Conservation (phyloP, 129 eudicot species). For the Flaveria trinervia region DNA sequence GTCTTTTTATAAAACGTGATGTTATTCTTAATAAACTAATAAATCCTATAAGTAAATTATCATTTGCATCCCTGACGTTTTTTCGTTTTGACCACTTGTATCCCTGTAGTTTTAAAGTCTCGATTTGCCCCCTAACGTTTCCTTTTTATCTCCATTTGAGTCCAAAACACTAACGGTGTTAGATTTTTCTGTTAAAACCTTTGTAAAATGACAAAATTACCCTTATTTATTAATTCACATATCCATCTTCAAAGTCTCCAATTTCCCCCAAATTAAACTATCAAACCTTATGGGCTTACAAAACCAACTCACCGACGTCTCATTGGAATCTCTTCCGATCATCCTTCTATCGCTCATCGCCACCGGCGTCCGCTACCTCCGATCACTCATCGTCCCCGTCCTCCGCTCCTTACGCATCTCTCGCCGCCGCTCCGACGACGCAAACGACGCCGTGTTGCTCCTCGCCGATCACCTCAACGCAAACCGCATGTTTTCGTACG, state of each 20-base stretch:
- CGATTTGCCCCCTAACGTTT: too few species aligned
- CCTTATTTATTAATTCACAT: too few species aligned
- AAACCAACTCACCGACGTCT: conserved; percentile 60
- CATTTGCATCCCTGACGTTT: too few species aligned
- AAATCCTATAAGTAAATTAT: too few species aligned
- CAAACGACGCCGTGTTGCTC: conserved; percentile 25
- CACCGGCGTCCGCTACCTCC: conserved; percentile 56
- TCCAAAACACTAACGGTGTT: too few species aligned
- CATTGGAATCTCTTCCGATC: conserved; percentile 63
- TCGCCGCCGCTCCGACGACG: conserved; percentile 29
- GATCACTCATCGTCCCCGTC: conserved; percentile 46
- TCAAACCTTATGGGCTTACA: conserved; percentile 62
- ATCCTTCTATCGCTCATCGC: conserved; percentile 48
- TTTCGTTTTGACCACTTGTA: too few species aligned
- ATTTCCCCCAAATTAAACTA: background rate
- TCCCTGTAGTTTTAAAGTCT: too few species aligned
- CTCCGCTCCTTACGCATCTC: conserved; percentile 35
- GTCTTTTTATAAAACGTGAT: too few species aligned
- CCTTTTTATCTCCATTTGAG: too few species aligned
- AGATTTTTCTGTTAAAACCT: too few species aligned
- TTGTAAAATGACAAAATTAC: too few species aligned
- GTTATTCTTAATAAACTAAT: too few species aligned
- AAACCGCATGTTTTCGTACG: conserved; percentile 51
- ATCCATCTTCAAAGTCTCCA: background rate
- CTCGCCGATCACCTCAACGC: conserved; percentile 66